These are phyloP conservation scores for Coix lacrymajobi DNA, from an alignment of 176 grass and related monocot genomes.

Conservation along the genomic window DNA sequence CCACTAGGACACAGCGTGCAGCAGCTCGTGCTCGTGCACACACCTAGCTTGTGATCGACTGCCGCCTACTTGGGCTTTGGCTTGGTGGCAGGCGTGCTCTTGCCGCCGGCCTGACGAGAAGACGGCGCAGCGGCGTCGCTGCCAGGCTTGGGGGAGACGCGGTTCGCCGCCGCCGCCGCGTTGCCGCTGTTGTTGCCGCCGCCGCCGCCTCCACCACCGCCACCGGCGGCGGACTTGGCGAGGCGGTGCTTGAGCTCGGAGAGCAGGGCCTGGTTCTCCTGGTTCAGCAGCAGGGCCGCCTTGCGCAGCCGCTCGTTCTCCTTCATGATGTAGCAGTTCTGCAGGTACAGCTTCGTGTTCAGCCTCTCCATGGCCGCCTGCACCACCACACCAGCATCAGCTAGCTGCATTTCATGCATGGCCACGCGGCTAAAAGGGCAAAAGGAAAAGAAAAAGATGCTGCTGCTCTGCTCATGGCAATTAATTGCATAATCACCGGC, in stretches of 20 bases:
- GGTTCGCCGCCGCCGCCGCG: not conserved
- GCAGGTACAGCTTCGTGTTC: constrained; percentile 80
- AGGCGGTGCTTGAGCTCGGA: constrained; percentile 81
- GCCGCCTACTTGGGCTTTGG: not conserved
- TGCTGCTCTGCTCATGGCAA: not conserved
- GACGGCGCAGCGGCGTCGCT: not conserved
- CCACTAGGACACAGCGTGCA: not conserved
- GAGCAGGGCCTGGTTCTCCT: constrained; percentile 83
- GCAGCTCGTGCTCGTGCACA: not conserved
- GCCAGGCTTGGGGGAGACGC: constrained; percentile 11
- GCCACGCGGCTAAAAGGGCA: not conserved
- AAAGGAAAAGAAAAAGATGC: not conserved
- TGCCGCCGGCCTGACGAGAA: constrained; percentile 16
- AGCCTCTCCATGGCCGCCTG: constrained; percentile 56
- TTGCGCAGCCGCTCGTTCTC: constrained; percentile 95
- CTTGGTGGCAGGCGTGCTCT: constrained; percentile 4
- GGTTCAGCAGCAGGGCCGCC: constrained; percentile 71
- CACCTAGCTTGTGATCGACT: not conserved
- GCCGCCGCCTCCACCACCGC: not conserved
- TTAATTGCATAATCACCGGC: constrained; percentile 1
- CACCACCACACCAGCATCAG: not conserved
- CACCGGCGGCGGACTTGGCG: constrained; percentile 26
- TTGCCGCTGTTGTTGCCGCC: not conserved
- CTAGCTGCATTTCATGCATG: not conserved
- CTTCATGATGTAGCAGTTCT: constrained; percentile 96